Evolutionary conservation across 306 rosid genomes (phyloP).

Genomic region (Calophaca sinica): DNA sequence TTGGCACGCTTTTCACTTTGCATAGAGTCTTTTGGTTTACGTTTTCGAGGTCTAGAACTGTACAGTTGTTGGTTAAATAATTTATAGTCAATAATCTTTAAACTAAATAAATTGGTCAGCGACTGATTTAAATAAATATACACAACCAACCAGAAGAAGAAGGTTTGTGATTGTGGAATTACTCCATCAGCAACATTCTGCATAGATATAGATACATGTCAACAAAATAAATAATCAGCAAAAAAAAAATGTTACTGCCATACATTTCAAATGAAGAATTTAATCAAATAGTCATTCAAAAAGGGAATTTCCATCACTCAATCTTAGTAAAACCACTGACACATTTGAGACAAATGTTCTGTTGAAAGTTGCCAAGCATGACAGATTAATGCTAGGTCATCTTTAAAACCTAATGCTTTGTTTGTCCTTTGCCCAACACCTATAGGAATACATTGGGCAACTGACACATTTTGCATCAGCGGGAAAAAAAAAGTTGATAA

Average conservation of each 20-base stretch:
- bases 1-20: slow-evolving; percentile 60
- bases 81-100: slow-evolving; percentile 40
- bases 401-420: not conserved
- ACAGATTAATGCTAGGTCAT: slow-evolving; percentile 19
- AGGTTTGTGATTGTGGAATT: slow-evolving; percentile 74
- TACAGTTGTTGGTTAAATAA: slow-evolving; percentile 47
- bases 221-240: slow-evolving; percentile 24
- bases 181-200: slow-evolving; percentile 82
- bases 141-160: slow-evolving; percentile 88
- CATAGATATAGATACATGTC: slow-evolving; percentile 44
- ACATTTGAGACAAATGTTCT: slow-evolving; percentile 10
- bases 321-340: slow-evolving; percentile 12
- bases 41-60: slow-evolving; percentile 78
- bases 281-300: slow-evolving; percentile 19
- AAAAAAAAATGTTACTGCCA: not conserved
- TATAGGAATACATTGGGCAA: slow-evolving; percentile 18
- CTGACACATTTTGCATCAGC: not conserved
- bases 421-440: slow-evolving; percentile 38
- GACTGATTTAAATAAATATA: slow-evolving; percentile 54
- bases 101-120: slow-evolving; percentile 42
- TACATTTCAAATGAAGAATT: slow-evolving; percentile 21
- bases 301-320: slow-evolving; percentile 5
- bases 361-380: slow-evolving; percentile 12
- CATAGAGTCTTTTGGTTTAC: slow-evolving; percentile 50
- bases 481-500: not conserved